Evolutionary conservation across 78 protist species (phyloP).

Genomic region (Dictyostelium firmibasis): DNA sequence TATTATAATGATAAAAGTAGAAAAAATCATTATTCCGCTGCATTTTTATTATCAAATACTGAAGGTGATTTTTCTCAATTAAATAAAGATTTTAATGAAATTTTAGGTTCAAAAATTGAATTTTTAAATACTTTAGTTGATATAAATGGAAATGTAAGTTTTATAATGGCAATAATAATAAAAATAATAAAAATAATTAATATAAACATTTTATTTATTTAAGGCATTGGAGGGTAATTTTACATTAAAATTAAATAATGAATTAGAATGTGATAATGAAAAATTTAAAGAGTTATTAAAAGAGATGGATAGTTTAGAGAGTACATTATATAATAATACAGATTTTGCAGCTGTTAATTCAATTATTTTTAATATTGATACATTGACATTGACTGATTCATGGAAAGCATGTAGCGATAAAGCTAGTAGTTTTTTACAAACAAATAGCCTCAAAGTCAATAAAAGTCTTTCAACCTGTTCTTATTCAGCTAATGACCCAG

Average conservation of each 20-base stretch:
- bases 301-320: not conserved
- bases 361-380: slow-evolving; percentile 34
- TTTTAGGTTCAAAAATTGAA: not conserved
- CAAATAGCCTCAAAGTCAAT: not conserved
- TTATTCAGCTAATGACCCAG: not conserved
- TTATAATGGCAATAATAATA: too few species aligned
- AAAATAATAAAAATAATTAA: too few species aligned
- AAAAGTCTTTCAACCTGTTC: slow-evolving; percentile 26
- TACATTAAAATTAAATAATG: not conserved
- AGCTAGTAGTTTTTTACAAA: slow-evolving; percentile 4
- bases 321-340: not conserved
- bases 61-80: not conserved
- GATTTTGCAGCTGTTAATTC: slow-evolving; percentile 1
- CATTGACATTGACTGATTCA: slow-evolving; percentile 24
- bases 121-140: slow-evolving; percentile 21
- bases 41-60: slow-evolving; percentile 31
- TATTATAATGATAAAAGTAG: not conserved
- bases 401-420: slow-evolving; percentile 32
- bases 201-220: not conserved
- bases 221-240: slow-evolving; percentile 21
- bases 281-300: not conserved
- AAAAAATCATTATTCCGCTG: not conserved
- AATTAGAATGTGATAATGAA: slow-evolving; percentile 2
- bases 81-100: not conserved
- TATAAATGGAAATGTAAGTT: slow-evolving; percentile 5